Evolutionary conservation across 2,329 filamentous ascomycete genomes (phyloP).

Genomic region (Exophiala mesophila): DNA sequence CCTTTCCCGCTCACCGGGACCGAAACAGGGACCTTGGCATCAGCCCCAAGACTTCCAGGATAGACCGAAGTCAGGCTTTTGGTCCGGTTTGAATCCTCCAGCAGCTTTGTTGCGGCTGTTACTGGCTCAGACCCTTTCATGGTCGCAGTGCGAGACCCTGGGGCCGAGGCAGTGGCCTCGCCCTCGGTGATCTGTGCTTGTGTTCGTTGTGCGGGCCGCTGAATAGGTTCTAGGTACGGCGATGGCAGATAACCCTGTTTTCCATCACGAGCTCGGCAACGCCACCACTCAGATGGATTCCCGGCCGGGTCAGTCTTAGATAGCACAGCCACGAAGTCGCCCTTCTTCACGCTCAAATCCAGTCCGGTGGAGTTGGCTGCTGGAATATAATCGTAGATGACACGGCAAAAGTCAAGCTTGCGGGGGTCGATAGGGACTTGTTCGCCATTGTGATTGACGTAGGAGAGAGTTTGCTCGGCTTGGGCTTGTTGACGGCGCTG

Average conservation of each 20-base stretch:
- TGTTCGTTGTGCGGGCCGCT: conserved; percentile 43
- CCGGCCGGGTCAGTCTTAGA: conserved; percentile 89
- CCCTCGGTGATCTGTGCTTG: conserved; percentile 37
- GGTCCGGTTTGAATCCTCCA: conserved; percentile 25
- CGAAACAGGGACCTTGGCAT: conserved; percentile 5
- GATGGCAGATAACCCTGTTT: conserved; percentile 86
- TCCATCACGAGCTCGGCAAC: conserved; percentile 83
- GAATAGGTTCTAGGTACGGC: conserved; percentile 78
- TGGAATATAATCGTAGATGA: conserved; percentile 89
- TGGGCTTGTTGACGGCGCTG: conserved; percentile 46
- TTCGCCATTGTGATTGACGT: conserved; percentile 34
- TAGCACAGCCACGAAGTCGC: conserved; percentile 89
- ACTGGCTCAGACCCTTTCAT: conserved; percentile 38
- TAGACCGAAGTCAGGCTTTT: conserved; percentile 32
- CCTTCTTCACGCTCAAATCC: conserved; percentile 88
- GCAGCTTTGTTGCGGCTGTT: conserved; percentile 9
- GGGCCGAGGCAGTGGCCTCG: conserved; percentile 30
- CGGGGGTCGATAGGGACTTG: conserved; percentile 67
- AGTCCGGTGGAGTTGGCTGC: conserved; percentile 64
- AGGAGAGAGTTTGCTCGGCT: conserved; percentile 48
- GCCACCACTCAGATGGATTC: conserved; percentile 94
- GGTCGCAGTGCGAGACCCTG: conserved; percentile 50
- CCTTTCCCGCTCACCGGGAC: conserved; percentile 47
- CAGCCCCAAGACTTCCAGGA: conserved; percentile 12
- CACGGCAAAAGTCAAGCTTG: conserved; percentile 93